These are phyloP conservation scores for Circinella umbellata DNA, from an alignment of 371 early-diverging fungal species.

Conservation along the genomic window DNA sequence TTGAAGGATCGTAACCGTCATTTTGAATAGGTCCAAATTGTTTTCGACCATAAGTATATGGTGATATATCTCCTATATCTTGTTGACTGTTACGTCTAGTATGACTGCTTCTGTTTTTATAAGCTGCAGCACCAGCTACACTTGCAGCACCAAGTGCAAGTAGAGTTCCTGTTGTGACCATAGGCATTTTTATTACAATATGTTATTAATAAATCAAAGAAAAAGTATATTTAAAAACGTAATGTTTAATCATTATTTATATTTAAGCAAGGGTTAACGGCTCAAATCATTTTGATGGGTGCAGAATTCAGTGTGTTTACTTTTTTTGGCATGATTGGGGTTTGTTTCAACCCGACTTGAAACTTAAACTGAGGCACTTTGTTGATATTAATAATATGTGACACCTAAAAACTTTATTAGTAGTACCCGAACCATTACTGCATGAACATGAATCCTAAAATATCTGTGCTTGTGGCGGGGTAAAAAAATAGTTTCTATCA, in stretches of 20 bases:
- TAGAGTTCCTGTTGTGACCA: constrained; percentile 1
- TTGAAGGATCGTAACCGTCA: constrained; percentile 12
- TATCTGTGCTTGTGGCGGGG: too few relatives aligned
- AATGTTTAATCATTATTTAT: neutral
- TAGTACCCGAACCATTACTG: too few relatives aligned
- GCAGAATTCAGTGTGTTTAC: too few relatives aligned
- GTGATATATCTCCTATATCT: constrained; percentile 3
- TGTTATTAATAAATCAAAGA: too few relatives aligned
- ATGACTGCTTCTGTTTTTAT: neutral
- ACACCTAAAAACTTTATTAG: neutral
- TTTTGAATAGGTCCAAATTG: constrained; percentile 15
- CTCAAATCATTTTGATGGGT: neutral
- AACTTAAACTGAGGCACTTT: constrained; percentile 2
- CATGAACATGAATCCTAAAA: too few relatives aligned
- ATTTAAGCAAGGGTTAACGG: neutral
- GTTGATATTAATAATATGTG: neutral
- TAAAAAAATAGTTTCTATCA: too few relatives aligned
- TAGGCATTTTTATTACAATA: too few relatives aligned
- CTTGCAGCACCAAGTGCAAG: constrained; percentile 17
- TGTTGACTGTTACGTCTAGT: neutral
- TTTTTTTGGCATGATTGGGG: too few relatives aligned
- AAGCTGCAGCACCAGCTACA: constrained; percentile 15
- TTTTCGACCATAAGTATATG: constrained; percentile 14
- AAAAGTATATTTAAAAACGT: too few relatives aligned
- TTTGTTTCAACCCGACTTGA: neutral